phyloP scores from a whole-genome alignment of 2,329 filamentous ascomycete genomes.

The Alternaria novae-zelandiae region DNA sequence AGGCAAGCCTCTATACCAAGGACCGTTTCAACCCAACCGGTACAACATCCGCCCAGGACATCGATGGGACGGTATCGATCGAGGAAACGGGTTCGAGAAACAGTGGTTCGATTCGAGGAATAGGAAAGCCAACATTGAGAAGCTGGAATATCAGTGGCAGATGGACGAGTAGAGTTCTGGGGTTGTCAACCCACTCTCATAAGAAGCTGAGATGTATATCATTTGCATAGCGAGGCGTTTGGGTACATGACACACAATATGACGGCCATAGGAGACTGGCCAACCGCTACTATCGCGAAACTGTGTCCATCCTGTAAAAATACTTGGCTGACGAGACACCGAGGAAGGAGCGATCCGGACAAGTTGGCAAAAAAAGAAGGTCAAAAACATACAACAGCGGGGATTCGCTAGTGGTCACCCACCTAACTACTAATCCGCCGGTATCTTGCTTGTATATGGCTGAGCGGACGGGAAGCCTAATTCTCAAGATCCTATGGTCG shows the following conservation, averaged over 20 bases:
- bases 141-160: constrained; percentile 91
- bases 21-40: constrained; percentile 83
- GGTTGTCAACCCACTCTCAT: background rate
- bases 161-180: constrained; percentile 75
- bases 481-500: background rate
- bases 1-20: constrained; percentile 75
- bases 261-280: background rate
- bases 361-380: background rate
- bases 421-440: background rate
- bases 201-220: background rate
- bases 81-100: constrained; percentile 90
- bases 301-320: background rate
- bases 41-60: constrained; percentile 93
- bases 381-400: background rate
- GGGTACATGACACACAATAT: background rate
- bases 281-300: background rate
- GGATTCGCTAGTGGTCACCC: no score
- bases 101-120: constrained; percentile 92
- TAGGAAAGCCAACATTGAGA: constrained; percentile 74
- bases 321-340: background rate
- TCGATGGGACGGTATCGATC: constrained; percentile 95
- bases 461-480: no score
- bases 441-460: background rate
- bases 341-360: background rate
- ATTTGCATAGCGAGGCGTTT: constrained; percentile 18